Conservation (phyloP, 129 eudicot genomes). For the Flaveria linearis region DNA sequence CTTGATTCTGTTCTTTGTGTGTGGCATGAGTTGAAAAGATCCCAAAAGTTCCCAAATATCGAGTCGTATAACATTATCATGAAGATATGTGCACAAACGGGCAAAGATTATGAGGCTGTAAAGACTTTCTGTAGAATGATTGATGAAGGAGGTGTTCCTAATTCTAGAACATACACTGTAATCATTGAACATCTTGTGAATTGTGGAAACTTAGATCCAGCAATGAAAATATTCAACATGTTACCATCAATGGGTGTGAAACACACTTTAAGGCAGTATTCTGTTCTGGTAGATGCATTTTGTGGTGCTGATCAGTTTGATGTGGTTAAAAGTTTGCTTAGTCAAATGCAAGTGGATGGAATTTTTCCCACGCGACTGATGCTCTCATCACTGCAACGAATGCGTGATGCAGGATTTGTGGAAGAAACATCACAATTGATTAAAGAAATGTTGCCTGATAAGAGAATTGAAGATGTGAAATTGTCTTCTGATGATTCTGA, state of each 20-base stretch:
- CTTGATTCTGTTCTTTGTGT: slow-evolving; percentile 57
- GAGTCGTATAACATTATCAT: slow-evolving; percentile 79
- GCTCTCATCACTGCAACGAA: slow-evolving; percentile 50
- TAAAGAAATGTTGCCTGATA: slow-evolving; percentile 65
- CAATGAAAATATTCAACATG: slow-evolving; percentile 48
- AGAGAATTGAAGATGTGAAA: slow-evolving; percentile 54
- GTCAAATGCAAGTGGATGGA: slow-evolving; percentile 66
- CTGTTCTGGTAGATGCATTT: slow-evolving; percentile 52
- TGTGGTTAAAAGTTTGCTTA: slow-evolving; percentile 53
- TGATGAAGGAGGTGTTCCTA: slow-evolving; percentile 77
- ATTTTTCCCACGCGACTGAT: slow-evolving; percentile 61
- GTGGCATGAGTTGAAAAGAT: slow-evolving; percentile 65
- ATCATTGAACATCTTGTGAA: slow-evolving; percentile 73
- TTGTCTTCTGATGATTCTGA: slow-evolving; percentile 30
- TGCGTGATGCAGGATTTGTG: slow-evolving; percentile 68
- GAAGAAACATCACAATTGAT: slow-evolving; percentile 57
- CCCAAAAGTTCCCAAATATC: slow-evolving; percentile 51
- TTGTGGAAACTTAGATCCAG: slow-evolving; percentile 55
- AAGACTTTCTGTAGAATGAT: slow-evolving; percentile 58
- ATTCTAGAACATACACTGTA: slow-evolving; percentile 73
- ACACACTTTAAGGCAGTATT: slow-evolving; percentile 68
- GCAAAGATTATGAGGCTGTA: slow-evolving; percentile 67
- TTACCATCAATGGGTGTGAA: slow-evolving; percentile 62
- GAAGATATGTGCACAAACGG: slow-evolving; percentile 57
- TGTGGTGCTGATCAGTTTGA: slow-evolving; percentile 47